Evolutionary conservation across 1,139 yeast species (phyloP).

Genomic region (Candida buenavistaensis): DNA sequence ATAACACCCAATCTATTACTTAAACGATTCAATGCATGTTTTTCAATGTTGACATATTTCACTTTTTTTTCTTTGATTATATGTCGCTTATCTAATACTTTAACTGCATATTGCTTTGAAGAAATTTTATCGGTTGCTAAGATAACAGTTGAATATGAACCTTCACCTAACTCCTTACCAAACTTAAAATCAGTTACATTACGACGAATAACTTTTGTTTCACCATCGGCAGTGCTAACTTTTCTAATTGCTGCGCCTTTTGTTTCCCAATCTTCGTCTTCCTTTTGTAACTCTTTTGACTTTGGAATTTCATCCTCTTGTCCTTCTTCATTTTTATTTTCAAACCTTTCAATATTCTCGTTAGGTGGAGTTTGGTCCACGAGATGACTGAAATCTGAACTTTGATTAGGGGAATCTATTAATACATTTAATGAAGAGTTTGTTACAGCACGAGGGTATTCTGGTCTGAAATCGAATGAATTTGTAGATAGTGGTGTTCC

Average conservation of each 20-base stretch:
- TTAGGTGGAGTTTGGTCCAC: slow-evolving; percentile 14
- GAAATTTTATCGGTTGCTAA: slow-evolving; percentile 79
- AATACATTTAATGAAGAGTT: slow-evolving; percentile 42
- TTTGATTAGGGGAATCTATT: slow-evolving; percentile 30
- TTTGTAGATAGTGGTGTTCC: slow-evolving; percentile 27
- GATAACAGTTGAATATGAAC: slow-evolving; percentile 92
- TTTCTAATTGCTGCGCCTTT: slow-evolving; percentile 40
- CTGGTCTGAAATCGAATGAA: slow-evolving; percentile 29
- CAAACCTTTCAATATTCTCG: not conserved
- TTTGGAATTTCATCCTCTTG: slow-evolving; percentile 11
- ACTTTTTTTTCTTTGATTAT: slow-evolving; percentile 93
- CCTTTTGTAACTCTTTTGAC: slow-evolving; percentile 7
- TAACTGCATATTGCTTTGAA: slow-evolving; percentile 80
- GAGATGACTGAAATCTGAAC: slow-evolving; percentile 11
- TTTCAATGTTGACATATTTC: slow-evolving; percentile 94
- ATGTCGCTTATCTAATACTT: slow-evolving; percentile 88
- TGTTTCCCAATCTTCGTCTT: slow-evolving; percentile 32
- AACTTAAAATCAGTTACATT: slow-evolving; percentile 85
- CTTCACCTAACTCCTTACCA: slow-evolving; percentile 88
- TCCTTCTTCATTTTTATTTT: not conserved
- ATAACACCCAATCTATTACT: slow-evolving; percentile 77
- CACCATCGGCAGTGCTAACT: slow-evolving; percentile 16
- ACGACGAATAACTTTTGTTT: slow-evolving; percentile 42
- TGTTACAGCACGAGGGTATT: slow-evolving; percentile 25
- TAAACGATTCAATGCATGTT: slow-evolving; percentile 82